These are phyloP conservation scores for Euryodendron excelsum DNA, from an alignment of 148 eudicot species.

Conservation along the genomic window DNA sequence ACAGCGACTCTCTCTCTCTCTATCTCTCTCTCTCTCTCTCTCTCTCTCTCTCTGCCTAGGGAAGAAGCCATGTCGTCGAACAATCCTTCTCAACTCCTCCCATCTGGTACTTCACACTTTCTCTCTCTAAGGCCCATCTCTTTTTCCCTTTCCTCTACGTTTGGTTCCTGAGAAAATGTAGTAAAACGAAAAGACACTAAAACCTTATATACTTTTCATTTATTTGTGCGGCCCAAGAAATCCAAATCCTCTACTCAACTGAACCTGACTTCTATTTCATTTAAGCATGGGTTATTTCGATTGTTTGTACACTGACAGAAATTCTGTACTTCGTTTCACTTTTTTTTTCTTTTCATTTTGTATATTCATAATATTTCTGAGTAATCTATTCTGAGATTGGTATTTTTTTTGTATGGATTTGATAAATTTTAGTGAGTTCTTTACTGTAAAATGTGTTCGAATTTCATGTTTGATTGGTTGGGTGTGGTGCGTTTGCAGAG, in stretches of 20 bases:
- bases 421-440: background rate
- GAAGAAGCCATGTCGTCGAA: conserved; percentile 31
- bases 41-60: background rate
- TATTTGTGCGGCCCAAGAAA: too few relatives aligned
- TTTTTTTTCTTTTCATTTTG: background rate
- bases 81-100: conserved; percentile 89
- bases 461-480: background rate
- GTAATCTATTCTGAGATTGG: background rate
- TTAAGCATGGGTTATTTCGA: too few relatives aligned
- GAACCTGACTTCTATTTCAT: too few relatives aligned
- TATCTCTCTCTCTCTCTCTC: background rate
- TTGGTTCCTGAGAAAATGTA: background rate
- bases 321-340: background rate
- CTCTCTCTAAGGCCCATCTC: background rate
- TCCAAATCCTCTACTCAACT: too few relatives aligned
- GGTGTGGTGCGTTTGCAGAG: conserved; percentile 46
- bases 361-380: background rate
- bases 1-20: too few relatives aligned
- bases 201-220: background rate
- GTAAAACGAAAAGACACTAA: background rate
- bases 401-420: too few relatives aligned
- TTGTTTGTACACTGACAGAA: background rate
- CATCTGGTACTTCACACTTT: conserved; percentile 50
- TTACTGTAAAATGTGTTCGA: background rate
- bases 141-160: background rate